Conservation (phyloP, 2,329 filamentous ascomycete species). For the Pyrenochaeta sp. region DNA sequence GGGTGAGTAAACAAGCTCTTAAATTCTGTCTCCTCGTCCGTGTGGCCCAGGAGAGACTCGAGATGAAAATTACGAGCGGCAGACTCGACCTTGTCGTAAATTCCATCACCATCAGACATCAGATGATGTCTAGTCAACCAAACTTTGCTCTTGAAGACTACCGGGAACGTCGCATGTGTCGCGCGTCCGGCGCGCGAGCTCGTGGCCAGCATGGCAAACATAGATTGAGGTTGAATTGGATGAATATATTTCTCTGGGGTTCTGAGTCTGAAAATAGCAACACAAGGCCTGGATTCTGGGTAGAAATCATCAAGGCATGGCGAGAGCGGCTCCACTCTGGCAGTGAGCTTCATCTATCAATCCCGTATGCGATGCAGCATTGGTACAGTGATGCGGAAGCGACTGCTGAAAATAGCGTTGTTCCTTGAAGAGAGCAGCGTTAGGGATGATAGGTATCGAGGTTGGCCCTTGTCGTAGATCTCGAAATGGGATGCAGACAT, state of each 20-base stretch:
- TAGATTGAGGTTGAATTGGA: conserved; percentile 42
- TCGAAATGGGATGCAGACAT: conserved; percentile 44
- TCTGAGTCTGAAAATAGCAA: conserved; percentile 43
- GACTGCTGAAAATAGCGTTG: conserved; percentile 38
- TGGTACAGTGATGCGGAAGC: conserved; percentile 33
- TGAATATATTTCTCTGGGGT: conserved; percentile 39
- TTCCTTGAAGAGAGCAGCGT: conserved; percentile 16
- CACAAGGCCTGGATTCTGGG: conserved; percentile 26
- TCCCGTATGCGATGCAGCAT: conserved; percentile 31
- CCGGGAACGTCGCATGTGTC: conserved; percentile 19
- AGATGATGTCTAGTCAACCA: conserved; percentile 17
- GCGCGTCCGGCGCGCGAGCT: conserved; percentile 14
- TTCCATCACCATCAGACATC: conserved; percentile 11
- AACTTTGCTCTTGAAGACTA: conserved; percentile 12
- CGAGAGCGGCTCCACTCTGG: conserved; percentile 19
- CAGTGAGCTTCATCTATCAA: conserved; percentile 34
- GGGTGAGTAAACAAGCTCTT: neutral
- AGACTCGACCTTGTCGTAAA: neutral
- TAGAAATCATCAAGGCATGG: conserved; percentile 15
- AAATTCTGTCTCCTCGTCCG: neutral
- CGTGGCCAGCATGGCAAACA: conserved; percentile 26
- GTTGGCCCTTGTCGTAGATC: conserved; percentile 43
- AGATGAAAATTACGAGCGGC: conserved; percentile 12
- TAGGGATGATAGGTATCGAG: conserved; percentile 27
- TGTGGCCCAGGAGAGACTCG: conserved; percentile 5